Evolutionary conservation across 495 filamentous ascomycete genomes (phyloP).

Genomic region (Penicillium dipodomyicola): DNA sequence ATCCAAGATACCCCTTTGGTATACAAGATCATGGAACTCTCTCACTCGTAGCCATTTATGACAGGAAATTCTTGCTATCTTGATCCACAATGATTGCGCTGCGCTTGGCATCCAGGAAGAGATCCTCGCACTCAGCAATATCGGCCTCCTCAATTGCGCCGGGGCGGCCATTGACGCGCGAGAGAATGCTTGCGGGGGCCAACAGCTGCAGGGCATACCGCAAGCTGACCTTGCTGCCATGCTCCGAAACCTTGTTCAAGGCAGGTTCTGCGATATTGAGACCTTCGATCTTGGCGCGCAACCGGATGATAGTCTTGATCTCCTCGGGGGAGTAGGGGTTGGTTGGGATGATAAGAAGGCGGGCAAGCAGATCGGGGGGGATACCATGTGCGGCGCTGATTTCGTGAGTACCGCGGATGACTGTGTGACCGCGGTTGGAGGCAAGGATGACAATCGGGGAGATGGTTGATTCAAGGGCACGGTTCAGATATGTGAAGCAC

Average conservation of each 20-base stretch:
- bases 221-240: slow-evolving; percentile 82
- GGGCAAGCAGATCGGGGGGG: slow-evolving; percentile 85
- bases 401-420: slow-evolving; percentile 82
- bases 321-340: slow-evolving; percentile 79
- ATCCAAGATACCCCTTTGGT: slow-evolving; percentile 28
- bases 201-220: slow-evolving; percentile 90
- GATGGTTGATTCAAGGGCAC: slow-evolving; percentile 87
- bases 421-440: slow-evolving; percentile 88
- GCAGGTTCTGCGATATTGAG: slow-evolving; percentile 78
- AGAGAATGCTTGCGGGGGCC: slow-evolving; percentile 76
- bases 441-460: slow-evolving; percentile 96
- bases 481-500: slow-evolving; percentile 98
- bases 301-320: slow-evolving; percentile 82
- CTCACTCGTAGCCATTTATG: slow-evolving; percentile 26
- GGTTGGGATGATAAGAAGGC: slow-evolving; percentile 93
- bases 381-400: slow-evolving; percentile 86
- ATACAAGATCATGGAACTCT: slow-evolving; percentile 29
- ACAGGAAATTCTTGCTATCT: slow-evolving; percentile 63
- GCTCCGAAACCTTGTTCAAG: slow-evolving; percentile 77
- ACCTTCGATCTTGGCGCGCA: slow-evolving; percentile 78
- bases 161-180: slow-evolving; percentile 65
- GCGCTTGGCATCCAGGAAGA: slow-evolving; percentile 86
- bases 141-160: slow-evolving; percentile 74
- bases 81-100: slow-evolving; percentile 70
- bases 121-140: slow-evolving; percentile 81